Evolutionary conservation across 1,139 yeast species (phyloP), one percentile per base, ranked within the genome.

Genomic region (Yamadazyma dushanensis): DNA sequence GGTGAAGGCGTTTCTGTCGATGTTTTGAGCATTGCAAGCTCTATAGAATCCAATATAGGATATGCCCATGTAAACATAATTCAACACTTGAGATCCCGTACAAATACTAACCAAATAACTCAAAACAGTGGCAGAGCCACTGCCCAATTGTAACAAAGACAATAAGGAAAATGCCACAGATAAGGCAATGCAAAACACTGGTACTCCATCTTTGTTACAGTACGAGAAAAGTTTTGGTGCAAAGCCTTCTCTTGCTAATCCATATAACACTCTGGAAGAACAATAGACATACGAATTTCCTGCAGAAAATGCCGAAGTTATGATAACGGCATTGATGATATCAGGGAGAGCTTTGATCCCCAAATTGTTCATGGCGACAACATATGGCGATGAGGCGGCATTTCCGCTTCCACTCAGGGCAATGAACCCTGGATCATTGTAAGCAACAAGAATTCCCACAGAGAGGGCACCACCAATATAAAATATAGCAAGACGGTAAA

Each of bases 41-140:
- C 73, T 65, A 58, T 76, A 73, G 61, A 85, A 86, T 42, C 60
- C 54, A 34, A 70, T 47, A 42, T 82, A 86, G 2, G 83, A 80
- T 26, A 78, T 53, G 40, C 78, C 64, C 69, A 86, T 78, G 44
- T 85, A 37, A 80, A 84, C 29, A 84, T 57, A 38, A 83, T 70
- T 84, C 52, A 85, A 75, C 46, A 85, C 64, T 57, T 84, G 90
- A 2, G 89, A 81, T 1, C 89, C 85, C 2, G 95, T 85, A 46
- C 83, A 83, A 47, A 86, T 64, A 49, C 78, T 80, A 37, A 84
- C 80, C 54, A 86, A 70, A 83, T 89, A 85, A 51, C 74, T 74
- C 49, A 86, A 70, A n/a, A 83, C 95, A 13, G 72, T 75, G 15
- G 77, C 73, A 26, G 89, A 78, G 1, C 86, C 84, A 0, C 87